phyloP scores from a whole-genome alignment of 2,329 filamentous ascomycete species.

The Aspergillus ibericus region DNA sequence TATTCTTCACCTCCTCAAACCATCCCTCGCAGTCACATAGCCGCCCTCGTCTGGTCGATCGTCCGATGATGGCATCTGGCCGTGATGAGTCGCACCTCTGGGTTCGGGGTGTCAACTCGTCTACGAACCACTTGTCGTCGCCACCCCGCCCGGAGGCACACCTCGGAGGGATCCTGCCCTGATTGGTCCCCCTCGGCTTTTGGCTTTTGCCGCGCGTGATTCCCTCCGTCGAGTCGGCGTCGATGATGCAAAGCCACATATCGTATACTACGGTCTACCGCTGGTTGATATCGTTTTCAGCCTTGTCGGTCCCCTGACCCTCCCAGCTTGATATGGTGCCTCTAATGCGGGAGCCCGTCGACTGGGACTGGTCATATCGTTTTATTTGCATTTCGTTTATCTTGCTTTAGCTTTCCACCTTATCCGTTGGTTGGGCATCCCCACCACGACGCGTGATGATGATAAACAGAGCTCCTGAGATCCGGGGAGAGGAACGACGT shows the following conservation, averaged over 20 bases:
- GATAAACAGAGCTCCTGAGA: slow-evolving; percentile 28
- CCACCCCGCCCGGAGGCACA: slow-evolving; percentile 19
- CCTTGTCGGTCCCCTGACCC: neutral
- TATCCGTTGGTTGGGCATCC: neutral
- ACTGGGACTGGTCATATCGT: neutral
- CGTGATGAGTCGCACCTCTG: neutral
- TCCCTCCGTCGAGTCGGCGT: slow-evolving; percentile 6
- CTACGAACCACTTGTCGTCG: slow-evolving; percentile 14
- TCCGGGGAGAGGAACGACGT: slow-evolving; percentile 7
- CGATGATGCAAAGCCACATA: slow-evolving; percentile 15
- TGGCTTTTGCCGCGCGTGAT: slow-evolving; percentile 15
- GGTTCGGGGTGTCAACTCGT: neutral
- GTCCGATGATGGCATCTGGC: neutral
- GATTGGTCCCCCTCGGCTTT: slow-evolving; percentile 14
- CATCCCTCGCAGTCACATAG: neutral
- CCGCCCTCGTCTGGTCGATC: neutral
- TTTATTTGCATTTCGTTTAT: neutral
- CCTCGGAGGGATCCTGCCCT: slow-evolving; percentile 9
- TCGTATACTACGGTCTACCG: neutral
- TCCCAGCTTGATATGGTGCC: neutral
- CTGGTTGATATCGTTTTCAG: slow-evolving; percentile 9
- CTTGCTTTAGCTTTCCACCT: slow-evolving; percentile 1
- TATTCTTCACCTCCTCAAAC: too few species aligned
- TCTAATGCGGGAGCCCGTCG: neutral
- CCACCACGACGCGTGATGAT: slow-evolving; percentile 20